These are phyloP conservation scores for Acer saccharum DNA, from an alignment of 345 rosid species.

Conservation along the genomic window DNA sequence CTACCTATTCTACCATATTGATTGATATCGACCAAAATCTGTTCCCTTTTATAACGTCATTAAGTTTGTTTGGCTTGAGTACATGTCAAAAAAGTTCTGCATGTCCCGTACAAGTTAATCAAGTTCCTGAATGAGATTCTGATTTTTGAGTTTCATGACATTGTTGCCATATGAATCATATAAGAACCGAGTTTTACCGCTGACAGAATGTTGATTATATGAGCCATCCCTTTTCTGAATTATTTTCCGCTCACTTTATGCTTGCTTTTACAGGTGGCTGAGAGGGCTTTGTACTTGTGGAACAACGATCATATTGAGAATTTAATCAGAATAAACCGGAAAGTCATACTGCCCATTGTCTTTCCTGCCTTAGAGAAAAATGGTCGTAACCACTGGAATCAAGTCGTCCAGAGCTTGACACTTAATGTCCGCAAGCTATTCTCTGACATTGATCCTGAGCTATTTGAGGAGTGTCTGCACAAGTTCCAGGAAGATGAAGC, in stretches of 20 bases:
- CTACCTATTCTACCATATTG: neutral
- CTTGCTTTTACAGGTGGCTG: constrained; percentile 62
- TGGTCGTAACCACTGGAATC: constrained; percentile 64
- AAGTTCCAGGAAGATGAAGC: constrained; percentile 57
- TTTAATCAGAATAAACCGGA: constrained; percentile 57
- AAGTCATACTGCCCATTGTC: constrained; percentile 56
- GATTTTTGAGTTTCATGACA: neutral
- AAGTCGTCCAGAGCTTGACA: constrained; percentile 63
- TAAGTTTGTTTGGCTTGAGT: constrained; percentile 2
- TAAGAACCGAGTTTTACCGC: neutral
- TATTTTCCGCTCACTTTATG: neutral
- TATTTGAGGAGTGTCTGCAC: constrained; percentile 50
- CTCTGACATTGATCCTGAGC: constrained; percentile 55
- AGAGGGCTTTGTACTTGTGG: constrained; percentile 72
- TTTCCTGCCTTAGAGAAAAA: constrained; percentile 68
- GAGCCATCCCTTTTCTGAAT: neutral
- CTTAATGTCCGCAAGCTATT: constrained; percentile 59
- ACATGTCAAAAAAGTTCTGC: neutral
- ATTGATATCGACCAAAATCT: neutral
- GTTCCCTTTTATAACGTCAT: neutral
- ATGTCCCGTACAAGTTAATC: neutral
- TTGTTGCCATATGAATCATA: neutral
- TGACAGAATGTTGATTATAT: neutral
- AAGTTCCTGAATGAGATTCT: neutral
- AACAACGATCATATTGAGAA: constrained; percentile 73